Evolutionary conservation across 2,329 filamentous ascomycete species (phyloP), one percentile per base, ranked within the genome.

Genomic region (Fusarium nematophilum): DNA sequence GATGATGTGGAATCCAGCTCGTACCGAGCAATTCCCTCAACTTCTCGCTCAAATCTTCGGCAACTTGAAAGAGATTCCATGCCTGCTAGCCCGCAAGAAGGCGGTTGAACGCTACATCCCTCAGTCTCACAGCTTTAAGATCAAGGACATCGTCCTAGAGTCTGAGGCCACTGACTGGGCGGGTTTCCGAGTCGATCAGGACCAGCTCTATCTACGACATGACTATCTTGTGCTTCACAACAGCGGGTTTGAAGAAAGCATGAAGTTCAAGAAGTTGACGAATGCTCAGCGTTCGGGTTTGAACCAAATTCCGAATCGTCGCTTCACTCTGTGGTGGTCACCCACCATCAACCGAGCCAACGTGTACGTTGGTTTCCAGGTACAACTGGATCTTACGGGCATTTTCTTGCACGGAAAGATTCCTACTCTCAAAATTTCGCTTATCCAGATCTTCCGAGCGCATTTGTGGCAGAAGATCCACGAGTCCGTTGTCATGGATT

Each of bases 381-480:
- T 99, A 25, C 95, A 99, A 72, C 85, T 99, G 44, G 95, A 99
- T 84, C 79, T 99, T 52, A 99, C 96, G 1, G 95, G 95, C 74
- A 99, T 99, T 59, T 99, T 99, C 87, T 83, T 99, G 73, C 96
- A 99, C 81, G 95, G 95, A 69, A 99, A 99, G 79, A 99, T 99
- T 53, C 96, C 95, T 0, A 99, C 95, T 0, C 79, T 99, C 36
- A 99, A 99, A 79, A 99, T 99, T 61, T 97, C 93, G 0, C 81
- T 99, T 48, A 99, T 99, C 58, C 95, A 99, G 74, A 99, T 99
- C 69, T 99, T 99, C 91, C 90, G 95, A 74, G 95, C 96, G 46
- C 95, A 99, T 86, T 88, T 99, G 82, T 99, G 95, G 95, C 95
- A 99, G 76, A 99, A 99, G 83, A 98, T 99, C 39, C 96, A 99